phyloP scores from a whole-genome alignment of 106 monocot genomes.

The Alisma plantagoaquatica region DNA sequence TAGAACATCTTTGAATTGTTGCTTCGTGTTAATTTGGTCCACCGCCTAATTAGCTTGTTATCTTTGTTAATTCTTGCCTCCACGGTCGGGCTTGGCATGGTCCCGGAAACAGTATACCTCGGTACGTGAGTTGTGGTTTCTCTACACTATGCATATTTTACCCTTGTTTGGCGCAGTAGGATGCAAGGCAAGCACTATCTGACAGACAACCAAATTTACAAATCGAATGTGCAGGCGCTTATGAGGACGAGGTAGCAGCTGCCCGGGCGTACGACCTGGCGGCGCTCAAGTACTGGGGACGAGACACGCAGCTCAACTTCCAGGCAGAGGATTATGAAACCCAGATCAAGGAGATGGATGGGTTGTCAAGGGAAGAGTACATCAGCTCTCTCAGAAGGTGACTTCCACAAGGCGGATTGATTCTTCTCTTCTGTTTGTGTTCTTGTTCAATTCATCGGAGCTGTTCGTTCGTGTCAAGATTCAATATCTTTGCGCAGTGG shows the following conservation, averaged over 20 bases:
- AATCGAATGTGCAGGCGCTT: background rate
- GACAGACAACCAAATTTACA: background rate
- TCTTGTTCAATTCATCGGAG: too few relatives aligned
- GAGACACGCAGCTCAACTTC: slow-evolving; percentile 3
- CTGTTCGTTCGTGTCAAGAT: too few relatives aligned
- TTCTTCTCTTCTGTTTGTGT: background rate
- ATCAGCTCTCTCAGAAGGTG: slow-evolving; percentile 63
- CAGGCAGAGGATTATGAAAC: slow-evolving; percentile 20
- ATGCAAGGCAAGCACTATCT: background rate
- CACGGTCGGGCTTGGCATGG: background rate
- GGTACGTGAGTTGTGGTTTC: too few relatives aligned
- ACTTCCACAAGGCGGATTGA: background rate
- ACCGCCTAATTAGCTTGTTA: too few relatives aligned
- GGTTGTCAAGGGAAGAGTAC: slow-evolving; percentile 46
- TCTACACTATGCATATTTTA: background rate
- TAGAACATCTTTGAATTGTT: too few relatives aligned
- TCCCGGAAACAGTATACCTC: slow-evolving; percentile 45
- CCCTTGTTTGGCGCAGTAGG: too few relatives aligned
- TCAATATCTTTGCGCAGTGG: too few relatives aligned
- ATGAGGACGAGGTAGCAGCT: slow-evolving; percentile 9
- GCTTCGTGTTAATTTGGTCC: too few relatives aligned
- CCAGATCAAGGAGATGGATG: slow-evolving; percentile 56
- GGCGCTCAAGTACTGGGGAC: slow-evolving; percentile 14
- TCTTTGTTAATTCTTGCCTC: background rate
- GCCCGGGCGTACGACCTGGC: slow-evolving; percentile 4